A percentile compares a stretch with the other conserved stretches of the same genome.
Evolutionary conservation across 2,329 filamentous ascomycete genomes (phyloP).

Genomic region (Cladobotryum mycophilum): DNA sequence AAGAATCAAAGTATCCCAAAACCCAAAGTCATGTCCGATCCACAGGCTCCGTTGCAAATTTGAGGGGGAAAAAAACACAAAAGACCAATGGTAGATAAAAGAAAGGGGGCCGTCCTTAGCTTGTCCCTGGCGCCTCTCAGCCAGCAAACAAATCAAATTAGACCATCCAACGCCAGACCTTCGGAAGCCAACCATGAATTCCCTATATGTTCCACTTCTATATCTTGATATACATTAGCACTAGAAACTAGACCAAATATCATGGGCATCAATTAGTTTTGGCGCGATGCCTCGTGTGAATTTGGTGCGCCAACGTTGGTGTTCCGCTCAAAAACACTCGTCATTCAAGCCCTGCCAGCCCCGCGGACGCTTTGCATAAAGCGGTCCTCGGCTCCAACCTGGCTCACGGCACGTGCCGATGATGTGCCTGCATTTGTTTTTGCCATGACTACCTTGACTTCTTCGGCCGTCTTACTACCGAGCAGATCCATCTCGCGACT

Average conservation of each 20-base stretch:
- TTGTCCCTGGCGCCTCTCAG: constrained; percentile 3
- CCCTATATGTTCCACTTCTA: constrained; percentile 11
- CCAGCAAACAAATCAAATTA: neutral
- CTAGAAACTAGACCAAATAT: constrained; percentile 14
- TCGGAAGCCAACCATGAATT: constrained; percentile 2
- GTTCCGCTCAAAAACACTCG: neutral
- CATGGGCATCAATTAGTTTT: constrained; percentile 3
- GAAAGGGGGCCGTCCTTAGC: neutral
- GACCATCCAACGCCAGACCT: constrained; percentile 14
- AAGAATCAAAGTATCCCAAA: neutral
- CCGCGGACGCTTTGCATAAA: constrained; percentile 31
- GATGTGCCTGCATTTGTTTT: constrained; percentile 23
- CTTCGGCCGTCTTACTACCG: constrained; percentile 36
- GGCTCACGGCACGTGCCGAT: constrained; percentile 31
- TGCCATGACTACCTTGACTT: constrained; percentile 36
- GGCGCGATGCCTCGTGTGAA: neutral
- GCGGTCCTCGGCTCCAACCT: constrained; percentile 42
- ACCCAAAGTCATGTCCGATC: neutral
- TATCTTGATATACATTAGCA: constrained; percentile 21
- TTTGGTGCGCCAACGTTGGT: neutral
- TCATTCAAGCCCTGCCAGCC: constrained; percentile 26
- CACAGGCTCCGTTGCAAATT: neutral
- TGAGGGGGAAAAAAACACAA: neutral
- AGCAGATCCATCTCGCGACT: constrained; percentile 47
- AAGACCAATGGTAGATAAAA: neutral